Conservation (phyloP, 805 yeast genomes). For the Wickerhamiella azyma region DNA sequence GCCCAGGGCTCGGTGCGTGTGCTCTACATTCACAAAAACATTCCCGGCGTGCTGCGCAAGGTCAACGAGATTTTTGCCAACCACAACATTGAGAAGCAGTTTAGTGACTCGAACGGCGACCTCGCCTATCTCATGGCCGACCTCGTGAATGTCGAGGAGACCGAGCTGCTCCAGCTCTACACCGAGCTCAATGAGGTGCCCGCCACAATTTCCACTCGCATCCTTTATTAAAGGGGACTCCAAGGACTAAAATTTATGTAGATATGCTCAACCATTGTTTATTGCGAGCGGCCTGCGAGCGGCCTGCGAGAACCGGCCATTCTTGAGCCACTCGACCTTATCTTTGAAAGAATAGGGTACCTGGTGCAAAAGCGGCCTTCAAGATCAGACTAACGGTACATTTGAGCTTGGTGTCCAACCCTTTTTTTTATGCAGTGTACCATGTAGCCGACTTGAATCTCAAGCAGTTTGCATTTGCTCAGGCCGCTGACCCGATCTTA, state of each 20-base stretch:
- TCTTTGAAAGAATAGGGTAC: no score
- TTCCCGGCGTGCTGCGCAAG: slow-evolving; percentile 95
- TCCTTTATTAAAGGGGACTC: slow-evolving; percentile 45
- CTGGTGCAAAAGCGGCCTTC: no score
- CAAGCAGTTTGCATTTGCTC: no score
- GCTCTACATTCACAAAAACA: slow-evolving; percentile 89
- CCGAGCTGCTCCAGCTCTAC: slow-evolving; percentile 73
- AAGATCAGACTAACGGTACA: no score
- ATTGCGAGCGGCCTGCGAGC: no score
- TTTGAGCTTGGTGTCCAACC: no score
- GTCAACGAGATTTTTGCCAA: slow-evolving; percentile 90
- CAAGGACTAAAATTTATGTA: neutral
- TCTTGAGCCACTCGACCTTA: no score
- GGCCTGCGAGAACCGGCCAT: no score
- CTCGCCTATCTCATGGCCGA: slow-evolving; percentile 98
- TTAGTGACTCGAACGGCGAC: slow-evolving; percentile 91
- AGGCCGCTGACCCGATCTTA: no score
- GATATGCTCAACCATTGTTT: neutral
- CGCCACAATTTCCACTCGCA: slow-evolving; percentile 79
- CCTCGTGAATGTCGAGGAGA: slow-evolving; percentile 67
- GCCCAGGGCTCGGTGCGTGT: slow-evolving; percentile 76
- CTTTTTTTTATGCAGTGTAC: no score
- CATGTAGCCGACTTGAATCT: no score
- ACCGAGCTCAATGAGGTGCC: slow-evolving; percentile 80
- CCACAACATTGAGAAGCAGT: slow-evolving; percentile 96